Evolutionary conservation across 768 basidiomycete genomes (phyloP), one percentile per base, ranked within the genome.

Genomic region (Rickenella mellea): DNA sequence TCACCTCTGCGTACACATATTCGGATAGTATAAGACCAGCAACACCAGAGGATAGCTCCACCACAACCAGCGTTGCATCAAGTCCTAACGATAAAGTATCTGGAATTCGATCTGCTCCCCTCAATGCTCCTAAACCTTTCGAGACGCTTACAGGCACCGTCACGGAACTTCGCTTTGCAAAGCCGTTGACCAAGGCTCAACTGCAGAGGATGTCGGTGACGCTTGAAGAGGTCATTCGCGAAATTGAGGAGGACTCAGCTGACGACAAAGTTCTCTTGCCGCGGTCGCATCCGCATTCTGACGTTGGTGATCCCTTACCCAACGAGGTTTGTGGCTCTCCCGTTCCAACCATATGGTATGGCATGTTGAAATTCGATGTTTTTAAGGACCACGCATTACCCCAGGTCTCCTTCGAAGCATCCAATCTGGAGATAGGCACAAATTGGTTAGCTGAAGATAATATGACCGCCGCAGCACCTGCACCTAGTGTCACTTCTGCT

Each of bases 211-310:
- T 78, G 15, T 88, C 88, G 26, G 53, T 83, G 56, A 85, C 87
- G 0, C 58, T 91, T 27, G 81, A 83, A 49, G 70, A 78, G 45
- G 88, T 73, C 9, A 84, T 91, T 43, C 73, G 76, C 52, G 83
- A 87, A 56, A 73, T 88, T 36, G 84, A 87, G 55, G 72, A 75
- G 47, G 83, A 86, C 48, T 75, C 67, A 0, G 84, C 83, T 48
- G 84, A 88, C 58, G 79, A 86, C 58, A 80, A 87, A 47, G 66
- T 87, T 49, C 70, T 87, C 65, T 80, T 80, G 31, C 73, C 93
- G 98, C 50, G 96, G 94, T 0, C 66, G 98, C 22, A 97, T 93
- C 64, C 69, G 97, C n/a, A n/a, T n/a, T n/a, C n/a, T n/a, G n/a
- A n/a, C n/a, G n/a, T n/a, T n/a, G n/a, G n/a, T n/a, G n/a, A n/a